phyloP scores from a whole-genome alignment of 768 basidiomycete species.

The Rubroboletus satanas region DNA sequence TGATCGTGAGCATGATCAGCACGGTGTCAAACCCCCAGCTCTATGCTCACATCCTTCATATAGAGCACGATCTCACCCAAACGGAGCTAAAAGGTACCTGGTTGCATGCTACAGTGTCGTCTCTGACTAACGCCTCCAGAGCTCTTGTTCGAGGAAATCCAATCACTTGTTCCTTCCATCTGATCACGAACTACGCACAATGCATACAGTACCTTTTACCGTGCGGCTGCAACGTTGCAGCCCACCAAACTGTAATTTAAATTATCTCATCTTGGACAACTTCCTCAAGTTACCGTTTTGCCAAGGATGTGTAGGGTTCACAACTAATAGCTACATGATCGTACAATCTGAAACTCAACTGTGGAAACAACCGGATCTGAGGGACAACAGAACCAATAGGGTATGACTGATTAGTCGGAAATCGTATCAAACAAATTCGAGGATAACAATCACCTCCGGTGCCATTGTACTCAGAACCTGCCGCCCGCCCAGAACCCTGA shows the following conservation, averaged over 20 bases:
- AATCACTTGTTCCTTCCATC: constrained; percentile 66
- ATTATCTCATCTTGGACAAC: neutral
- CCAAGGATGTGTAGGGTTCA: constrained; percentile 1
- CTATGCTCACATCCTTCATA: constrained; percentile 6
- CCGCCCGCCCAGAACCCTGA: constrained; percentile 63
- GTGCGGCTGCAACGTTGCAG: neutral
- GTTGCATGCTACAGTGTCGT: neutral
- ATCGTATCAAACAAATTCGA: constrained; percentile 5
- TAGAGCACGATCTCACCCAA: constrained; percentile 66
- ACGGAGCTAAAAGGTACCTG: constrained; percentile 60
- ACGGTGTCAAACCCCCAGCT: neutral
- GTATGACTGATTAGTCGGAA: constrained; percentile 8
- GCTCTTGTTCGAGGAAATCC: constrained; percentile 80
- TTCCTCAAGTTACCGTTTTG: neutral
- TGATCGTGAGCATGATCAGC: constrained; percentile 52
- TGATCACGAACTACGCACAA: constrained; percentile 24
- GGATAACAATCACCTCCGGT: constrained; percentile 1
- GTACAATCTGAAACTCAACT: constrained; percentile 12
- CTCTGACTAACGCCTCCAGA: constrained; percentile 33
- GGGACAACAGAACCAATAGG: constrained; percentile 2
- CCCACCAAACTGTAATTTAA: neutral
- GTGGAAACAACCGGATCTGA: neutral
- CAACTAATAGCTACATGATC: constrained; percentile 21
- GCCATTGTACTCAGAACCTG: constrained; percentile 32
- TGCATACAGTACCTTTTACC: neutral